phyloP scores from a whole-genome alignment of 2,329 filamentous ascomycete species.

The Didymella arachidicola region DNA sequence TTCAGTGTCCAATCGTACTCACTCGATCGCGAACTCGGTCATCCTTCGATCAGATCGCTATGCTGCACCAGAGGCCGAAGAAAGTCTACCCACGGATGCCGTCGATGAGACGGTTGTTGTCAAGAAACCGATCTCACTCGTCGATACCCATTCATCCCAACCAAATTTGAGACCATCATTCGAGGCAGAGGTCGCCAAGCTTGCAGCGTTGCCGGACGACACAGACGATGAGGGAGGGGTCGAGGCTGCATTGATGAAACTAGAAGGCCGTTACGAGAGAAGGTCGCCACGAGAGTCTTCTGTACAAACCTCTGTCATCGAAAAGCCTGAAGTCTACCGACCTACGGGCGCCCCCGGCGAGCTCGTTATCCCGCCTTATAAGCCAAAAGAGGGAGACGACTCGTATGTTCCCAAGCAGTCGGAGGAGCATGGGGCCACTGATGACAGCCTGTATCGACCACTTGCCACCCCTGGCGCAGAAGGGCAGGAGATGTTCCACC shows the following conservation, averaged over 20 bases:
- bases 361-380: constrained; percentile 28
- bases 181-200: constrained; percentile 83
- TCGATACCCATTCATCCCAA: constrained; percentile 64
- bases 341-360: constrained; percentile 31
- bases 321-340: constrained; percentile 33
- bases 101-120: constrained; percentile 20
- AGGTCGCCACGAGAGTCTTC: constrained; percentile 40
- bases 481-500: constrained; percentile 42
- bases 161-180: constrained; percentile 73
- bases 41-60: constrained; percentile 45
- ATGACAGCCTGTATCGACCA: constrained; percentile 41
- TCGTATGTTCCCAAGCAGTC: constrained; percentile 24
- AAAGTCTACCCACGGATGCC: constrained; percentile 18
- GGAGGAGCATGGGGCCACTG: constrained; percentile 28
- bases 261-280: constrained; percentile 84
- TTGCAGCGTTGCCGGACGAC: constrained; percentile 89
- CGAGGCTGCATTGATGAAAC: constrained; percentile 88
- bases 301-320: constrained; percentile 23
- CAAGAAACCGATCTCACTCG: constrained; percentile 51
- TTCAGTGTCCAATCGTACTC: constrained; percentile 55
- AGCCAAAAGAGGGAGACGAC: constrained; percentile 8
- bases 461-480: constrained; percentile 38
- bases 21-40: constrained; percentile 51
- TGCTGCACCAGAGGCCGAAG: constrained; percentile 27
- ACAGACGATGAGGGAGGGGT: constrained; percentile 79